Conservation (phyloP, 441 rosid species). For the Jatropha multifida region DNA sequence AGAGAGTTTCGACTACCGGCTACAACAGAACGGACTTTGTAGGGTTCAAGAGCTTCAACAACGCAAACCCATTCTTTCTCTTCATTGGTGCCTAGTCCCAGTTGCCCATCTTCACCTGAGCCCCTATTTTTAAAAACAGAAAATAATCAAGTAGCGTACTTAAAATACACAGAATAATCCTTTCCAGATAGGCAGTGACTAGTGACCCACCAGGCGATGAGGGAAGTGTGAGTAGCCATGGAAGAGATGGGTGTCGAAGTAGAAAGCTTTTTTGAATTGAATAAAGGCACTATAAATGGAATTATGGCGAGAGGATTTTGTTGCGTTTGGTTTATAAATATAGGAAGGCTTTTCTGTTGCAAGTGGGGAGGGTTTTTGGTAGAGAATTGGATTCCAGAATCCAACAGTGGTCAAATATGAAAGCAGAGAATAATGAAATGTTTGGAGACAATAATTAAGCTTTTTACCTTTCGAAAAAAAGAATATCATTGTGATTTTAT, state of each 20-base stretch:
- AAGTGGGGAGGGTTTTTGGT: neutral
- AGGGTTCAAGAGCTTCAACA: conserved; percentile 65
- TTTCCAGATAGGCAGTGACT: neutral
- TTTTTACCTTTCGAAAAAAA: no score
- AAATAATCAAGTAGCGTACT: neutral
- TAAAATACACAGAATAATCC: neutral
- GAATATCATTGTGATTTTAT: no score
- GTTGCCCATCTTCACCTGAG: conserved; percentile 94
- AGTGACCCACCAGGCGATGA: conserved; percentile 67
- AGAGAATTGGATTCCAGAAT: neutral
- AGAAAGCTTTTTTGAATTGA: neutral
- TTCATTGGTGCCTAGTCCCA: conserved; percentile 80
- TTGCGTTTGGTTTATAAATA: neutral
- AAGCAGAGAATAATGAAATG: no score
- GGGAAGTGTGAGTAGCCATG: conserved; percentile 56
- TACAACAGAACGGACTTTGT: conserved; percentile 73
- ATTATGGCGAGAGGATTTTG: neutral
- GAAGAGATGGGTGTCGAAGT: neutral
- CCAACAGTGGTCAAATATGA: no score
- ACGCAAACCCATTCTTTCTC: conserved; percentile 79
- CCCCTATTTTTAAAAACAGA: conserved; percentile 51
- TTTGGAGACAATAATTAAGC: no score
- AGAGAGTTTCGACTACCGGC: conserved; percentile 98
- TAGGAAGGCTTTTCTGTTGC: neutral
- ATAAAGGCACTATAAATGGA: neutral